Conservation (phyloP, 2,329 filamentous ascomycete genomes). For the Ophiostoma australiae region DNA sequence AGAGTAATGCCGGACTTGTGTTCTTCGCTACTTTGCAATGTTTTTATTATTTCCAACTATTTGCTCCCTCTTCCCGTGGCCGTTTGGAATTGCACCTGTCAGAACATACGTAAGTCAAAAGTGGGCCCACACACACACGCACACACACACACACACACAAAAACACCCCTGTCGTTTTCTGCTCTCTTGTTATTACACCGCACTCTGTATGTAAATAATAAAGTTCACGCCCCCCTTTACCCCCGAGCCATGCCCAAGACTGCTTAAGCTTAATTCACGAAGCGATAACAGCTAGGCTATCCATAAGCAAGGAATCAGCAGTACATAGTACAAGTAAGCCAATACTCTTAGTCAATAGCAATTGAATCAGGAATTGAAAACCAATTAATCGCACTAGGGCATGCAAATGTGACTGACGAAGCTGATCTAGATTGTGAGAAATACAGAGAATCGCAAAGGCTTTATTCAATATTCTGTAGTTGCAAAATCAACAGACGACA, state of each 20-base stretch:
- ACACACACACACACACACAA: background rate
- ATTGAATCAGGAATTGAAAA: background rate
- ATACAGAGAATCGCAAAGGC: too few species aligned
- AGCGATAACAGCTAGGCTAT: background rate
- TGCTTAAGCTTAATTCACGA: slow-evolving; percentile 36
- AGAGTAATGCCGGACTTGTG: background rate
- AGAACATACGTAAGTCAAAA: slow-evolving; percentile 21
- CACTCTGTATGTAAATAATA: background rate
- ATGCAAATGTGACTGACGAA: background rate
- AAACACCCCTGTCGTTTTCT: background rate
- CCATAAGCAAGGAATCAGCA: background rate
- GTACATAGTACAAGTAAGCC: background rate
- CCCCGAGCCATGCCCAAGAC: slow-evolving; percentile 29
- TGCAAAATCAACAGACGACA: background rate
- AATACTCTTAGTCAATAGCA: background rate
- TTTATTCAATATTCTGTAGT: too few species aligned
- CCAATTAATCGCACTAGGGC: background rate
- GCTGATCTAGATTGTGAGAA: background rate
- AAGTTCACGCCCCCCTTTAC: slow-evolving; percentile 15
- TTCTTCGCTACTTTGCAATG: too few species aligned
- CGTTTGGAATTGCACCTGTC: slow-evolving; percentile 7
- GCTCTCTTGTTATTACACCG: background rate
- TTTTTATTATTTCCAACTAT: background rate
- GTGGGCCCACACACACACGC: background rate
- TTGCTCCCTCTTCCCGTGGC: background rate